Evolutionary conservation across 176 grass and related monocot species (phyloP), one percentile per base, ranked within the genome.

Genomic region (Carex myosuroides): DNA sequence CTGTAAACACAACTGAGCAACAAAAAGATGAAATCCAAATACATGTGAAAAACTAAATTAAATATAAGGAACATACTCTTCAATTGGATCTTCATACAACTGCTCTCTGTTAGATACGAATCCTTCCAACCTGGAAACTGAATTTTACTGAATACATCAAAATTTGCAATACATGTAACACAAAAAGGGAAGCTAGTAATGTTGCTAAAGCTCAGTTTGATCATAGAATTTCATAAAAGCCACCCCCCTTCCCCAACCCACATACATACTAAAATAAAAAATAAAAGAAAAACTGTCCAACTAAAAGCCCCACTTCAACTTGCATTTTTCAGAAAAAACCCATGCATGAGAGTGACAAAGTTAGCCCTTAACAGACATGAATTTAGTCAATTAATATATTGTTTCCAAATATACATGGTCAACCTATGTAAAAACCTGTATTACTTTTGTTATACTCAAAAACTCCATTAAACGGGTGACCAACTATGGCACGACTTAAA

Each of bases 21-120:
- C 20, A 54, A 76, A 75, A 77, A 50, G 50, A 0, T 75, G 71
- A 54, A 74, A 76, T 76, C 46, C 42, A 30, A 30, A 76, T 66
- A 65, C 33, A 48, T 64, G 44, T 7, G 18, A 66, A 46, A 65
- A 82, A 50, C 30, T 66, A 22, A 35, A 52, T 13, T 67, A 74
- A 10, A 86, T 62, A 17, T 81, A 72, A 79, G 17, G 44, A 91
- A 83, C 89, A 93, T 95, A 98, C 96, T 95, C 96, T 89, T 98
- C 96, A 81, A 98, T 98, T 63, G 96, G 96, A 77, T 98, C 93
- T 89, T 98, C 96, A 67, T 98, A 95, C 59, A 90, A 91, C 76
- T 98, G 96, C 70, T 98, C 96, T 89, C 90, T 94, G 83, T 98
- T 98, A 81, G 96, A 98, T 84, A 95, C 91, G 82, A 98, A 98